A percentile compares a stretch with the other conserved stretches of the same genome.
phyloP scores from a whole-genome alignment of 257 asterid species.

The Salvia hispanica region DNA sequence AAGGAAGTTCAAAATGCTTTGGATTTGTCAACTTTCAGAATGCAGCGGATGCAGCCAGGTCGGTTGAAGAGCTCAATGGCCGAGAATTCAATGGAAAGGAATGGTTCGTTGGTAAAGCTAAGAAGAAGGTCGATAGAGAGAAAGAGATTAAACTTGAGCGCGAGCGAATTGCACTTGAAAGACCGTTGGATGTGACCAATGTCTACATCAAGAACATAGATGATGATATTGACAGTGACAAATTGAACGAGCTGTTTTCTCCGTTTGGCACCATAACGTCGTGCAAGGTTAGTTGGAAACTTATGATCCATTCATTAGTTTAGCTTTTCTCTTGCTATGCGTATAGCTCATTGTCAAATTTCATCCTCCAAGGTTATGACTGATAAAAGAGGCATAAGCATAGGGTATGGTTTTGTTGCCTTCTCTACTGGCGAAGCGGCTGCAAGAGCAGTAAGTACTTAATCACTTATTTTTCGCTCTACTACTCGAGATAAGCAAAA shows the following conservation, averaged over 20 bases:
- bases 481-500: background rate
- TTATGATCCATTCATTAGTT: too few relatives aligned
- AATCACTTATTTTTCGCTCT: background rate
- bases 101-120: constrained; percentile 67
- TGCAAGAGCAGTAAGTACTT: constrained; percentile 40
- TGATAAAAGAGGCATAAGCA: constrained; percentile 57
- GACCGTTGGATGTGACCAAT: constrained; percentile 38
- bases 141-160: constrained; percentile 40
- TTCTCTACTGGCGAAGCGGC: constrained; percentile 62
- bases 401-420: constrained; percentile 69
- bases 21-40: constrained; percentile 70
- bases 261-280: constrained; percentile 61
- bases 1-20: constrained; percentile 58
- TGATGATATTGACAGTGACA: constrained; percentile 49
- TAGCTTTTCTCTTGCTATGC: too few relatives aligned
- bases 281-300: constrained; percentile 55
- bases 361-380: constrained; percentile 47
- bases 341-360: background rate
- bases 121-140: constrained; percentile 61
- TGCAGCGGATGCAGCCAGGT: constrained; percentile 55
- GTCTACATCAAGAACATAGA: constrained; percentile 55
- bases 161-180: constrained; percentile 46
- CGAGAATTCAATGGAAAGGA: constrained; percentile 41
- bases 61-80: constrained; percentile 60
- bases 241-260: constrained; percentile 61